Percentiles rank a stretch among this genome's conserved stretches.
Evolutionary conservation across 768 basidiomycete species (phyloP).

Genomic region (Trametes coccinea): DNA sequence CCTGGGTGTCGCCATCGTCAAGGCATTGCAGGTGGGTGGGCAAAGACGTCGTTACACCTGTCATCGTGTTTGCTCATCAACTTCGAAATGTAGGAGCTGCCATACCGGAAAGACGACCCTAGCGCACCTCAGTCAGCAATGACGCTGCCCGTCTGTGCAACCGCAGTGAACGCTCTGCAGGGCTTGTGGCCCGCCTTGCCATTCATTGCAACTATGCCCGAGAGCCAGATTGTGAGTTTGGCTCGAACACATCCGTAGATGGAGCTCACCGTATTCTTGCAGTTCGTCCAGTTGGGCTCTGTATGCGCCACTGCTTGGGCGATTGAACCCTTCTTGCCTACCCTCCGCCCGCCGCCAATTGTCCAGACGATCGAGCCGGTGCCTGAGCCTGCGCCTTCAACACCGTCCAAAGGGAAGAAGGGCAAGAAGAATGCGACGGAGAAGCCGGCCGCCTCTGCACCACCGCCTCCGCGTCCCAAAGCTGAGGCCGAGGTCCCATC

Average conservation of each 20-base stretch:
- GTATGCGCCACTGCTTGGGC: slow-evolving; percentile 18
- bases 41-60: neutral
- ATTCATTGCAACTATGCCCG: slow-evolving; percentile 12
- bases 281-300: slow-evolving; percentile 25
- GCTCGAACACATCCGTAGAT: neutral
- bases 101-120: slow-evolving; percentile 15
- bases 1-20: slow-evolving; percentile 48
- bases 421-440: slow-evolving; percentile 1
- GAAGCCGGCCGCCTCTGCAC: slow-evolving; percentile 7
- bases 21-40: slow-evolving; percentile 41
- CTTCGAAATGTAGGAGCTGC: slow-evolving; percentile 12
- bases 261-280: neutral
- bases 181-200: slow-evolving; percentile 30
- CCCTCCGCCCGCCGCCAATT: slow-evolving; percentile 3
- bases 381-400: neutral
- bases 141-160: slow-evolving; percentile 29
- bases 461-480: neutral
- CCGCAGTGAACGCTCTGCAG: slow-evolving; percentile 29
- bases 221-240: slow-evolving; percentile 12
- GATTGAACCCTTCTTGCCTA: slow-evolving; percentile 17
- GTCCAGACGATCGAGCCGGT: neutral
- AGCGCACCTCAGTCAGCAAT: slow-evolving; percentile 26
- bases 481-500: neutral
- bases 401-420: slow-evolving; percentile 13
- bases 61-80: neutral